phyloP scores from a whole-genome alignment of 2,329 filamentous ascomycete species.

The Alternaria infectoria region DNA sequence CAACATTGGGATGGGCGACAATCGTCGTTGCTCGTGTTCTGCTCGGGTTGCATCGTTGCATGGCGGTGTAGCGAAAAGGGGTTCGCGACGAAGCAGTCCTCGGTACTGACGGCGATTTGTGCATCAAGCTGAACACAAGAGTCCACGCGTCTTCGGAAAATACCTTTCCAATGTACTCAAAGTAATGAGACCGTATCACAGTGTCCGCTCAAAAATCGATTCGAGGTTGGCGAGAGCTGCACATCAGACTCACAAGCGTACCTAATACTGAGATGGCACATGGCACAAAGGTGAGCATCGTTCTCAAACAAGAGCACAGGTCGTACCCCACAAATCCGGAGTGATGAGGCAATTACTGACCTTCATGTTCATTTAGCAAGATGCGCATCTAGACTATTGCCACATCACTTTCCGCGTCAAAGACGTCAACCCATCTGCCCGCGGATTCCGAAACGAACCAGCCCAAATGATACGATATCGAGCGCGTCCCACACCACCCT shows the following conservation, averaged over 20 bases:
- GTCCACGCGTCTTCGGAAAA: not conserved
- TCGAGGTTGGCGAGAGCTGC: not conserved
- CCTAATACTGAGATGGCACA: not conserved
- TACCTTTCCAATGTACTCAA: not conserved
- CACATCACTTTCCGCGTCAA: not conserved
- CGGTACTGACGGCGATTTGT: not conserved
- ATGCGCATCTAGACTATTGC: not conserved
- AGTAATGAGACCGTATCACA: not conserved
- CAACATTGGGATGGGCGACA: conserved; percentile 4
- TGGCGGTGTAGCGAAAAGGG: not conserved
- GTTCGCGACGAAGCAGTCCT: not conserved
- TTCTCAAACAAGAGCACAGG: not conserved
- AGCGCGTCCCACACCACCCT: not conserved
- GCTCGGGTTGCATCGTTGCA: not conserved
- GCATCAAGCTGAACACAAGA: not conserved
- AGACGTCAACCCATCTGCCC: not conserved
- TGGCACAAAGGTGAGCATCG: not conserved
- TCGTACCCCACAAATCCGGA: not conserved
- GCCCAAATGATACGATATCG: not conserved
- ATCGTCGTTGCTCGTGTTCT: conserved; percentile 16
- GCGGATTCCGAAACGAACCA: not conserved
- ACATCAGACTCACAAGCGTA: not conserved
- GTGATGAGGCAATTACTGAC: not conserved
- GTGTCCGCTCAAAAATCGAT: not conserved
- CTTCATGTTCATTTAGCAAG: not conserved